Evolutionary conservation across 805 yeast genomes (phyloP).

Genomic region (Nakazawaea wickerhamii): DNA sequence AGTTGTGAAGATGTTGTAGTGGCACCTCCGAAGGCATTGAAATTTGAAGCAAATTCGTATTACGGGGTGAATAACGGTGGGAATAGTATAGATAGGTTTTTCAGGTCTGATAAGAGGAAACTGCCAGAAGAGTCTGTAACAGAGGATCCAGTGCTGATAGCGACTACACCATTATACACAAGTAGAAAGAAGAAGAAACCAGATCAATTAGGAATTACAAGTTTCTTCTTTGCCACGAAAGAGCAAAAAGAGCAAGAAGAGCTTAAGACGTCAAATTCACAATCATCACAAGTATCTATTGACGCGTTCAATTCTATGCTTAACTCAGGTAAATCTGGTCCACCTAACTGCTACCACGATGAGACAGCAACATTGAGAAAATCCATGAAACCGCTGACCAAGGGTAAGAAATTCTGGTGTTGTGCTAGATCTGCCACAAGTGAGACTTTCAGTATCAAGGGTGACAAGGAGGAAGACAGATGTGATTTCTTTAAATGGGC

Average conservation of each 20-base stretch:
- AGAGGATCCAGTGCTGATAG: constrained; percentile 4
- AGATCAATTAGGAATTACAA: constrained; percentile 8
- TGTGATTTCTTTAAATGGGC: constrained; percentile 56
- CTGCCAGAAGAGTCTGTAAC: constrained; percentile 11
- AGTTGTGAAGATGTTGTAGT: constrained; percentile 2
- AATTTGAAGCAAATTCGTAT: constrained; percentile 48
- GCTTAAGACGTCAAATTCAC: not conserved
- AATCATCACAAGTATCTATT: constrained; percentile 13
- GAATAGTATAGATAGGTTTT: constrained; percentile 27
- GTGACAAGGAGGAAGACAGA: constrained; percentile 23
- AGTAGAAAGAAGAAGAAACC: constrained; percentile 15
- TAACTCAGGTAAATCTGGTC: constrained; percentile 12
- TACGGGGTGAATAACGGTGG: constrained; percentile 32
- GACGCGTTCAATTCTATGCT: constrained; percentile 20
- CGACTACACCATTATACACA: constrained; percentile 13
- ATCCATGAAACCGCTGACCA: constrained; percentile 31
- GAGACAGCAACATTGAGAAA: constrained; percentile 41
- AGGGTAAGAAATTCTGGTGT: constrained; percentile 51
- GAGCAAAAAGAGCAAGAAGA: not conserved
- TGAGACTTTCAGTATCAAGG: constrained; percentile 20
- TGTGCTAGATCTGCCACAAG: constrained; percentile 32
- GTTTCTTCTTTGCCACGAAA: constrained; percentile 11
- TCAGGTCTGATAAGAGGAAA: constrained; percentile 17
- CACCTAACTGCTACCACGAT: constrained; percentile 44
- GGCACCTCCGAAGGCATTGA: constrained; percentile 22